Evolutionary conservation across 768 basidiomycete species (phyloP).

Genomic region (Mycena crocata): DNA sequence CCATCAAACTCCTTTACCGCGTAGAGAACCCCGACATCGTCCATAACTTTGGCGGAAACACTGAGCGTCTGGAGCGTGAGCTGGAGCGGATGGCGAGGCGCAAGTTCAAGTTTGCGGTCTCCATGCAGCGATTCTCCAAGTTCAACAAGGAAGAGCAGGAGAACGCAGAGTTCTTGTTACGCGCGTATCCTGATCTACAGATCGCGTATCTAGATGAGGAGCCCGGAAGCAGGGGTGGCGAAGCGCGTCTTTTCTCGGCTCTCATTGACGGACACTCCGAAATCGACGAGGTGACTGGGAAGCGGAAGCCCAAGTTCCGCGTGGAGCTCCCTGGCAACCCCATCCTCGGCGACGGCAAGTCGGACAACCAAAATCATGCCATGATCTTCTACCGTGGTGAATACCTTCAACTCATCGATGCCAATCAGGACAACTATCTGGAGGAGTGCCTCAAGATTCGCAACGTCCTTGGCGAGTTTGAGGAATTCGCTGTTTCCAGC

Average conservation of each 20-base stretch:
- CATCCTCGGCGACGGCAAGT: constrained; percentile 98
- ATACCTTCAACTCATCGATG: constrained; percentile 98
- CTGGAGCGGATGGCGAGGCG: constrained; percentile 96
- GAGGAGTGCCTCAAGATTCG: constrained; percentile 99
- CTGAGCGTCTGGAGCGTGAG: constrained; percentile 94
- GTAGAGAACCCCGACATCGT: constrained; percentile 99
- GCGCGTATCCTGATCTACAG: constrained; percentile 98
- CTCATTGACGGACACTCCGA: constrained; percentile 99
- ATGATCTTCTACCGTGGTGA: constrained; percentile 99
- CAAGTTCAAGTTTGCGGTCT: constrained; percentile 98
- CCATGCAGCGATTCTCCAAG: constrained; percentile 99
- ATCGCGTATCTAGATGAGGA: constrained; percentile 99
- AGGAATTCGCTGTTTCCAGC: constrained; percentile 89
- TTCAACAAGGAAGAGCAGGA: constrained; percentile 99
- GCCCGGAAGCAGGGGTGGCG: constrained; percentile 86
- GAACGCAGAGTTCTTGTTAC: constrained; percentile 96
- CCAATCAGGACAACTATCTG: constrained; percentile 99
- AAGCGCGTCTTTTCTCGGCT: constrained; percentile 90
- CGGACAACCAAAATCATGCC: constrained; percentile 99
- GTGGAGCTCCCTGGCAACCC: constrained; percentile 98
- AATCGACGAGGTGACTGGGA: constrained; percentile 87
- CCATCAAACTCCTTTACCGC: constrained; percentile 98
- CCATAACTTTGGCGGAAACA: constrained; percentile 95
- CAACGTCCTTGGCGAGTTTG: constrained; percentile 97
- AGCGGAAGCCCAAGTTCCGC: constrained; percentile 96